Evolutionary conservation across 1,284 basidiomycete species (phyloP).

Genomic region (Neolentinus lepideus): DNA sequence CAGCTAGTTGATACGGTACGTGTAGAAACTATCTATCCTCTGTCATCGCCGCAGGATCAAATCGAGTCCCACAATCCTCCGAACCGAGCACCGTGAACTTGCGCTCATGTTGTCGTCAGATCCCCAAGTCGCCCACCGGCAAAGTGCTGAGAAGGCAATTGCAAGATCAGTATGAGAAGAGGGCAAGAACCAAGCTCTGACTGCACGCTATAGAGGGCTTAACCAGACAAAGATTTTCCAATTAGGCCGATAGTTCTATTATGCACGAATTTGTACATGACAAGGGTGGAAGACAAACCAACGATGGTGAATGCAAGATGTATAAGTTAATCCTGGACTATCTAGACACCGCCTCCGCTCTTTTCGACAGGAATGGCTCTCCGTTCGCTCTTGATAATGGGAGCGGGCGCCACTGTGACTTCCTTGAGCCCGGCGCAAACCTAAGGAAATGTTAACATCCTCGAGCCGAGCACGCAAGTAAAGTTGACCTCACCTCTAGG

Average conservation of each 20-base stretch:
- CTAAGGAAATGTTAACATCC: conserved; percentile 26
- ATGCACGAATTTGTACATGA: neutral
- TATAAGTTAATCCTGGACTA: neutral
- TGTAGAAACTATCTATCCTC: conserved; percentile 1
- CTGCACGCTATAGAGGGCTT: no score
- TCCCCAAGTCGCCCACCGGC: conserved; percentile 20
- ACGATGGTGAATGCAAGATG: neutral
- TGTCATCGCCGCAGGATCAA: neutral
- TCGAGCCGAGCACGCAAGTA: neutral
- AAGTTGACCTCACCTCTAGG: conserved; percentile 54
- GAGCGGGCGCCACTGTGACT: conserved; percentile 52
- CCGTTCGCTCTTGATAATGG: conserved; percentile 34
- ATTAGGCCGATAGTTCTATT: neutral
- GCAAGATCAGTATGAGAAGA: conserved; percentile 15
- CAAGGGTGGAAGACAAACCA: neutral
- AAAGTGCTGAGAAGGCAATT: conserved; percentile 20
- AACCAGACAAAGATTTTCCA: neutral
- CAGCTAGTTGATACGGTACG: conserved; percentile 46
- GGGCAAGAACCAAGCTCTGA: neutral
- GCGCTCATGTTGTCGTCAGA: conserved; percentile 7
- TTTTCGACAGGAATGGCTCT: conserved; percentile 77
- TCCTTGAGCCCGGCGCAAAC: conserved; percentile 82
- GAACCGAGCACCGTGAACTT: neutral
- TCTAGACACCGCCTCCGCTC: conserved; percentile 78
- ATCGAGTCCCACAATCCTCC: neutral